Percentiles rank a stretch among this genome's conserved stretches.
These are phyloP conservation scores for Leccinum solheimii DNA, from an alignment of 1,284 basidiomycete species.

Conservation along the genomic window DNA sequence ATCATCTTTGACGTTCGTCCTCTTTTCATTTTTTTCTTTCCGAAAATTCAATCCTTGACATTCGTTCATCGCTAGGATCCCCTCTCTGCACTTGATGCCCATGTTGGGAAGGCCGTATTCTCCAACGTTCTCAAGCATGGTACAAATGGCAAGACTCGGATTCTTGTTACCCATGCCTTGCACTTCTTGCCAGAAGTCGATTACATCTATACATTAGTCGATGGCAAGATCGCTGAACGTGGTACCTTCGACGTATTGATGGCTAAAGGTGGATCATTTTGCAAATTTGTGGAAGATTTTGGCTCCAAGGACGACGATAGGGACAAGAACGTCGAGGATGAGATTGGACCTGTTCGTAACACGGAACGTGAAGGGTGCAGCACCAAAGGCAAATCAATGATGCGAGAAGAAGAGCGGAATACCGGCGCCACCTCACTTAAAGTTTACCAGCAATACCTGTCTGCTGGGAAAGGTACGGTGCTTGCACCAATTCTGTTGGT, in stretches of 20 bases:
- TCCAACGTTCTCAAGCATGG: slow-evolving; percentile 72
- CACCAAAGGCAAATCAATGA: slow-evolving; percentile 33
- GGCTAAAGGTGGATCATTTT: slow-evolving; percentile 65
- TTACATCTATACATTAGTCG: slow-evolving; percentile 68
- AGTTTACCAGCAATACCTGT: slow-evolving; percentile 57
- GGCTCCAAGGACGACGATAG: slow-evolving; percentile 48
- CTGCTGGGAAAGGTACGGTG: slow-evolving; percentile 56
- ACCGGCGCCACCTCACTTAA: slow-evolving; percentile 51
- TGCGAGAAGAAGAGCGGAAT: slow-evolving; percentile 53
- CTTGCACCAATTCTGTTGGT: slow-evolving; percentile 55
- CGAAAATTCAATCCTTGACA: neutral
- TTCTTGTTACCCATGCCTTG: slow-evolving; percentile 83
- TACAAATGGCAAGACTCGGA: slow-evolving; percentile 67
- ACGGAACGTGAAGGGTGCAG: slow-evolving; percentile 27
- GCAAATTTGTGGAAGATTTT: slow-evolving; percentile 68
- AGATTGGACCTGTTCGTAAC: slow-evolving; percentile 27
- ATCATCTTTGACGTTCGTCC: slow-evolving; percentile 72
- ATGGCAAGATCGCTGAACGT: slow-evolving; percentile 74
- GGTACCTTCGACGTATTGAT: slow-evolving; percentile 76
- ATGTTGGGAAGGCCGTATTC: slow-evolving; percentile 87
- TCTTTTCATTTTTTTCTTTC: neutral
- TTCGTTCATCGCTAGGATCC: slow-evolving; percentile 52
- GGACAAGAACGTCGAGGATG: slow-evolving; percentile 29
- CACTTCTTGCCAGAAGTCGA: slow-evolving; percentile 81
- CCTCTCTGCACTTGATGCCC: slow-evolving; percentile 78